Percentiles rank a stretch among this genome's conserved stretches.
These are phyloP conservation scores for Salix arbutifolia DNA, from an alignment of 345 rosid species.

Conservation along the genomic window DNA sequence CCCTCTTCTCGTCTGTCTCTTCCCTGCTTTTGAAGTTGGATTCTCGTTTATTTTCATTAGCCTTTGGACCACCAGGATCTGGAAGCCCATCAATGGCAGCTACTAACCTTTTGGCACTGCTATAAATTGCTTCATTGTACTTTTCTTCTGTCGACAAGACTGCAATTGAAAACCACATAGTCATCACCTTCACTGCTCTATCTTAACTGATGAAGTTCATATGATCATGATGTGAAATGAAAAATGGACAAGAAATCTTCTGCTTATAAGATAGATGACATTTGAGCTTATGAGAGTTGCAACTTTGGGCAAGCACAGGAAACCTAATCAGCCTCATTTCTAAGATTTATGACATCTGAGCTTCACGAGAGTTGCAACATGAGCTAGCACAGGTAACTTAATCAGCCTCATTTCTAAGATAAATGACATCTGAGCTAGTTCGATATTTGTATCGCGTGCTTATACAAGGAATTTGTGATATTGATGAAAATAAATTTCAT, in stretches of 20 bases:
- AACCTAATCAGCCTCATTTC: not conserved
- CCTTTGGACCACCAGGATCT: slow-evolving; percentile 77
- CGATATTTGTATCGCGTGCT: not conserved
- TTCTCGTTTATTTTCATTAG: slow-evolving; percentile 74
- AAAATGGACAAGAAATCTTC: not conserved
- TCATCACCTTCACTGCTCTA: slow-evolving; percentile 8
- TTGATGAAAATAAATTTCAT: too few species aligned
- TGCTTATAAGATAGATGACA: not conserved
- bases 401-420: not conserved
- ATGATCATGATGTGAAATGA: not conserved
- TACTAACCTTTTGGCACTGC: slow-evolving; percentile 79
- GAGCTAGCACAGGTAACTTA: not conserved
- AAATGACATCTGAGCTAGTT: not conserved
- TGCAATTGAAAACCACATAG: slow-evolving; percentile 29
- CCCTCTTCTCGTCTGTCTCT: slow-evolving; percentile 95
- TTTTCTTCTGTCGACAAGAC: slow-evolving; percentile 94
- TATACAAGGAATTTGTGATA: too few species aligned
- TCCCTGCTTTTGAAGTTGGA: slow-evolving; percentile 82
- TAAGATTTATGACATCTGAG: not conserved
- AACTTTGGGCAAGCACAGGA: too few species aligned
- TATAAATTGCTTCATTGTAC: slow-evolving; percentile 83
- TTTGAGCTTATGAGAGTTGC: too few species aligned
- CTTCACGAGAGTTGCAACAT: not conserved
- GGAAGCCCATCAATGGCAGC: slow-evolving; percentile 96
- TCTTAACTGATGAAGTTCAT: not conserved